phyloP scores from a whole-genome alignment of 495 filamentous ascomycete genomes.

The Penicillium riverlandense region DNA sequence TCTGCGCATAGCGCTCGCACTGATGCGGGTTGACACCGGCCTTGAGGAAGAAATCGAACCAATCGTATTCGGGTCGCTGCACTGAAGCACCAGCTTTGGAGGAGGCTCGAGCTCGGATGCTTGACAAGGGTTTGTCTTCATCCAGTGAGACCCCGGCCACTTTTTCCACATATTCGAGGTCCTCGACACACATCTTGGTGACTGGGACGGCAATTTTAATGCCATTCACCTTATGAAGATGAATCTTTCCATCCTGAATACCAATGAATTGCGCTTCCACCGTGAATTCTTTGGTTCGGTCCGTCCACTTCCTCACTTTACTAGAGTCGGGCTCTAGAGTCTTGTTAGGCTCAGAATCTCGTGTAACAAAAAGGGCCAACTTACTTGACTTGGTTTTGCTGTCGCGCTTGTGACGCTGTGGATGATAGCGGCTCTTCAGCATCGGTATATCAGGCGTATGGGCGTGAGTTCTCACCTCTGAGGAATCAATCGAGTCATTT shows the following conservation, averaged over 20 bases:
- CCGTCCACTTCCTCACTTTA: conserved; percentile 88
- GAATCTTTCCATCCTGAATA: conserved; percentile 85
- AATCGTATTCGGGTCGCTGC: conserved; percentile 72
- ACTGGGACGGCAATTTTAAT: conserved; percentile 97
- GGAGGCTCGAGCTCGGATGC: conserved; percentile 46
- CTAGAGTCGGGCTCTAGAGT: conserved; percentile 68
- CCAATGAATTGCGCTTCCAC: conserved; percentile 97
- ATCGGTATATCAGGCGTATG: conserved; percentile 14
- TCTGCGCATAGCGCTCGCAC: conserved; percentile 88
- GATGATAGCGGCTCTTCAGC: conserved; percentile 24
- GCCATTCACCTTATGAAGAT: conserved; percentile 94
- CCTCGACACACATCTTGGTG: conserved; percentile 87
- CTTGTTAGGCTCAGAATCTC: no score
- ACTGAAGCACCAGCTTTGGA: conserved; percentile 47
- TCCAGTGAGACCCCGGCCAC: conserved; percentile 82
- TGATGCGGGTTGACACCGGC: conserved; percentile 86
- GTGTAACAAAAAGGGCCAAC: conserved; percentile 17
- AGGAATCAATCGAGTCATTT: conserved; percentile 47
- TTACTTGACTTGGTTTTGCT: conserved; percentile 63
- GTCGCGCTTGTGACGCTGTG: conserved; percentile 58
- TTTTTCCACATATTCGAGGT: conserved; percentile 90
- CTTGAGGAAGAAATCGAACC: conserved; percentile 96
- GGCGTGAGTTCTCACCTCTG: conserved; percentile 51
- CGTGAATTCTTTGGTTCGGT: conserved; percentile 89
- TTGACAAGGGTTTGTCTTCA: conserved; percentile 90